Evolutionary conservation across 1,284 basidiomycete species (phyloP).

Genomic region (Trametes pubescens): DNA sequence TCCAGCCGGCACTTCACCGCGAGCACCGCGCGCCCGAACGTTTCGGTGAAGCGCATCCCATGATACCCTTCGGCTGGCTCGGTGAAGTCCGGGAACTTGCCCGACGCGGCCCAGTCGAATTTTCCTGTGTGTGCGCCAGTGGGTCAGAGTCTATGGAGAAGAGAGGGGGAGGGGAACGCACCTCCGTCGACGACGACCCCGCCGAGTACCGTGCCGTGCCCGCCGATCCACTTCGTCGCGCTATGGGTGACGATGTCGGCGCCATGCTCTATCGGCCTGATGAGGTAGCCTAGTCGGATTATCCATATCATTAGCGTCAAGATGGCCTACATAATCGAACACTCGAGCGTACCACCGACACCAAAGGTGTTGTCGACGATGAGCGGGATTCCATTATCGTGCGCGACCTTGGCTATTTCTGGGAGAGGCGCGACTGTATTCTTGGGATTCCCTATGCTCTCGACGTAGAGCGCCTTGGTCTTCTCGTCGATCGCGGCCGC

Average conservation of each 20-base stretch:
- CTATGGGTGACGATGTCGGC: conserved; percentile 88
- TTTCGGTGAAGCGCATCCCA: conserved; percentile 76
- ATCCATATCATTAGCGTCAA: not conserved
- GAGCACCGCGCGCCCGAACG: conserved; percentile 78
- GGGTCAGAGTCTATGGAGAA: not conserved
- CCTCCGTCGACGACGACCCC: conserved; percentile 86
- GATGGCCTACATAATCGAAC: not conserved
- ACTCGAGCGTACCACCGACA: conserved; percentile 62
- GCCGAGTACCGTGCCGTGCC: conserved; percentile 89
- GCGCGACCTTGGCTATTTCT: conserved; percentile 80
- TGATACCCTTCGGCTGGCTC: conserved; percentile 88
- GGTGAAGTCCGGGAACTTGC: conserved; percentile 86
- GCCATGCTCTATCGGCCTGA: conserved; percentile 80
- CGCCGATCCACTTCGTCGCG: conserved; percentile 93
- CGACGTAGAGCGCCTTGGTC: conserved; percentile 85
- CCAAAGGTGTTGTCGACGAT: conserved; percentile 94
- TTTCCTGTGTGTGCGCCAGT: conserved; percentile 58
- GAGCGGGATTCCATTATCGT: conserved; percentile 77
- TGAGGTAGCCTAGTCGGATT: conserved; percentile 62
- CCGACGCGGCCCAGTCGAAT: conserved; percentile 85
- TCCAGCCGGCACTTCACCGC: conserved; percentile 79
- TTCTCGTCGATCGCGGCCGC: conserved; percentile 79
- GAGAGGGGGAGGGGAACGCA: conserved; percentile 31
- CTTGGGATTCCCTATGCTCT: conserved; percentile 89
- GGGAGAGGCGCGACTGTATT: conserved; percentile 78